Base-by-base conservation (phyloP, 352 stramenopile genomes). In the Globisporangium lucens region DNA sequence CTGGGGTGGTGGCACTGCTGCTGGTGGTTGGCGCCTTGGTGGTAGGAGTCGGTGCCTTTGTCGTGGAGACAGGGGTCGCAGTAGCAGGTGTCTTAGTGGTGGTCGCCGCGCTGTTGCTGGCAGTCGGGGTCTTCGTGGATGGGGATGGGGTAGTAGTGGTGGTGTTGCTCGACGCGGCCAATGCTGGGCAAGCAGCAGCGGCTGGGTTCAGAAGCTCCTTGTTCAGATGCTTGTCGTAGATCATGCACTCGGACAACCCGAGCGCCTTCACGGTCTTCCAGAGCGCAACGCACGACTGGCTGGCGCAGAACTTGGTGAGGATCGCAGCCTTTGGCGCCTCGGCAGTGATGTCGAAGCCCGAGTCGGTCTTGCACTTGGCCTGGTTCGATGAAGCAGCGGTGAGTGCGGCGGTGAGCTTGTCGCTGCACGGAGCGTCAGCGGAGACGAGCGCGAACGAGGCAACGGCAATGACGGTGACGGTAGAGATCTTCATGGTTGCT, bases 401-500 rank as follows among this genome's bases (percentile, higher is more conserved):
- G 47, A 55, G 47, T 0, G 47, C n/a, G 4, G 17, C 15, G 1
- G 47, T 55, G 47, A 55, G 47, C 47, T 55, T 55, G 47, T 7
- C n/a, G n/a, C 29, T 22, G 29, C 47, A 55, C 8, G 47, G 47
- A 9, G 47, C 3, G 36, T 53, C 36, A 24, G n/a, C 56, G 36
- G 43, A 7, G 36, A 43, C 35, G 56, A 15, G 17, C 20, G 46
- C 56, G 35, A 63, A 33, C 2, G 56, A 29, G 56, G 30, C 30
- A 4, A 35, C 56, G 15, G 56, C 22, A 35, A 51, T 2, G 30
- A 4, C 22, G 56, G 29, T 8, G 56, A 51, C 24, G n/a, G 56
- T 30, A 17, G 56, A 7, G 56, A 63, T 12, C 56, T 63, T 63
- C 56, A 63, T 63, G 30, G 56, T 38, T 49, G 33, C 2, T 49